These are phyloP conservation scores for Talaromyces sp. DNA, from an alignment of 2,329 filamentous ascomycete genomes.

Conservation along the genomic window DNA sequence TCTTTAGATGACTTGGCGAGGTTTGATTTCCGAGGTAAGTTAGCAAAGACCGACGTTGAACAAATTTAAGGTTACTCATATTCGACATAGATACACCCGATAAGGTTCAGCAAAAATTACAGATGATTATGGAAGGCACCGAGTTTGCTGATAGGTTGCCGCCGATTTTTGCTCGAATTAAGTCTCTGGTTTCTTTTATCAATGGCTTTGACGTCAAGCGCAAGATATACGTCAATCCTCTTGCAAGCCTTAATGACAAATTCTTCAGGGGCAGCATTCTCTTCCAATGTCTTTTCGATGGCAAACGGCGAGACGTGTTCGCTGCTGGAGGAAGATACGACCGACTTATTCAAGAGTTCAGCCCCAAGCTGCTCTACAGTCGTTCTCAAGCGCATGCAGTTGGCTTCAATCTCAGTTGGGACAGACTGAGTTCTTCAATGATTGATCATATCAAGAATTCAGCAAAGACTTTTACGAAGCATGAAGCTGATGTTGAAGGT, in stretches of 20 bases:
- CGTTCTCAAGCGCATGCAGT: constrained; percentile 75
- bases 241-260: constrained; percentile 85
- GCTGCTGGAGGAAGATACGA: constrained; percentile 95
- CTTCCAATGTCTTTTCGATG: constrained; percentile 90
- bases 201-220: constrained; percentile 71
- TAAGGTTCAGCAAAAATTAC: constrained; percentile 64
- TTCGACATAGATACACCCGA: constrained; percentile 61
- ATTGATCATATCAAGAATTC: constrained; percentile 50
- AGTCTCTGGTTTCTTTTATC: constrained; percentile 72
- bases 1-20: constrained; percentile 84
- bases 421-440: constrained; percentile 69
- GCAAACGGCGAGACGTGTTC: constrained; percentile 75
- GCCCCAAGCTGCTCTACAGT: constrained; percentile 64
- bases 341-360: constrained; percentile 78
- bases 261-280: constrained; percentile 85
- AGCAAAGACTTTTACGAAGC: constrained; percentile 63
- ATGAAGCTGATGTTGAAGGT: constrained; percentile 61
- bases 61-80: neutral
- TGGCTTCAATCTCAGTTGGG: constrained; percentile 88
- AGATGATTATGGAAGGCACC: constrained; percentile 55
- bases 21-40: constrained; percentile 81
- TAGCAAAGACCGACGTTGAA: neutral
- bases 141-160: constrained; percentile 53
- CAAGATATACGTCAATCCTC: constrained; percentile 79
- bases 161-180: constrained; percentile 71